phyloP scores from a whole-genome alignment of 2,329 filamentous ascomycete species.

The Myriosclerotinia duriaeana region DNA sequence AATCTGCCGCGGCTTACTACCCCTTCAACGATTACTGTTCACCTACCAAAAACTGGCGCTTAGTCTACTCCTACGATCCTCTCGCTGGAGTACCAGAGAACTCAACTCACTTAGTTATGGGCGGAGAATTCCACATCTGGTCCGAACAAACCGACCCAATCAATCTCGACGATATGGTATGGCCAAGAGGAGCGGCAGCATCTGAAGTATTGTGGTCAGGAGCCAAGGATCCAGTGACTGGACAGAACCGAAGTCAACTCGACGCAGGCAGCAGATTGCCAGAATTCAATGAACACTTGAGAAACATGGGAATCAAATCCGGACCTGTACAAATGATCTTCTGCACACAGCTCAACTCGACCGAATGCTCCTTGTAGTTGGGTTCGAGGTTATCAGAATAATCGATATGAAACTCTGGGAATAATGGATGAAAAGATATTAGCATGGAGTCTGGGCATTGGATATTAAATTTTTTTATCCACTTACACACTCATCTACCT shows the following conservation, averaged over 20 bases:
- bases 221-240: conserved; percentile 56
- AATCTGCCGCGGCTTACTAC: conserved; percentile 54
- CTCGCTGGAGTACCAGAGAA: conserved; percentile 60
- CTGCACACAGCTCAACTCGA: conserved; percentile 62
- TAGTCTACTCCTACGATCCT: conserved; percentile 80
- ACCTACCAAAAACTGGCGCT: conserved; percentile 77
- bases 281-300: conserved; percentile 72
- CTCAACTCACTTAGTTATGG: conserved; percentile 67
- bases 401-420: not conserved
- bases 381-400: not conserved
- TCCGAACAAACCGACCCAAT: conserved; percentile 73
- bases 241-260: conserved; percentile 69
- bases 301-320: conserved; percentile 59
- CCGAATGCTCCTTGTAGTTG: conserved; percentile 45
- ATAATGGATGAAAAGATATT: not conserved
- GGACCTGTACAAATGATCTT: conserved; percentile 70
- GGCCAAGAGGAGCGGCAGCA: conserved; percentile 73
- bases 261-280: conserved; percentile 67
- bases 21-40: conserved; percentile 81
- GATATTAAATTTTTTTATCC: too few species aligned
- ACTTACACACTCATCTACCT: not conserved
- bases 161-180: conserved; percentile 74
- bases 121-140: conserved; percentile 82
- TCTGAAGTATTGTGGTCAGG: conserved; percentile 82
- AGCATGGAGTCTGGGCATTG: too few species aligned